Base-by-base conservation (phyloP, 2,329 filamentous ascomycete species). In the Fusarium chaquense region DNA sequence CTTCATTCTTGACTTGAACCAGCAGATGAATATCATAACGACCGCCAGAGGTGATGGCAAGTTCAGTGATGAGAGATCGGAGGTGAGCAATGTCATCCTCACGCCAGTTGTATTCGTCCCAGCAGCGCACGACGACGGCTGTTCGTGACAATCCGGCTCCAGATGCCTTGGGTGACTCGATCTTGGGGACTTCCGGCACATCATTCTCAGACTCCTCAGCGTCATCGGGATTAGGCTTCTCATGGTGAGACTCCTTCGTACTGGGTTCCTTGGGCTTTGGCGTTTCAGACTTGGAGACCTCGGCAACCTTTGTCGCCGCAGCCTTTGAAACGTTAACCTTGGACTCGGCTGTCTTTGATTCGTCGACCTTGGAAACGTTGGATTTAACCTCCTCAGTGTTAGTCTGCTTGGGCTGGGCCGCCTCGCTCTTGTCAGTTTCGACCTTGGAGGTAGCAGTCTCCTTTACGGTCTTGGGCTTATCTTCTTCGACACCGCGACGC, bases 11-110 rank as follows among this genome's bases (percentile, higher is more conserved):
- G 73, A 97, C 90, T 78, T 97, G 93, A 11, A 97, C 89, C 3
- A 97, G 86, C 22, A 97, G 86, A 76, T 97, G 92, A 5, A 97
- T 88, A 71, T 96, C 92, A 78, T 97, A 97, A 73, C 95, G 91
- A 35, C 91, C 93, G 26, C 93, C 93, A 7, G 93, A 94, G 53
- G 91, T 90, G 58, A 97, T 83, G 2, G 90, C 87, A 13, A 97
- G 83, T 78, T 98, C 94, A 24, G 90, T 88, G 75, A 98, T 93
- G 80, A 97, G 88, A 33, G 94, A 91, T 32, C 94, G 90, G 36
- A 98, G 80, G 74, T 93, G 93, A 78, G 94, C 88, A 50, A 95
- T 85, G 75, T 96, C 93, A 74, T 97, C 92, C 43, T 91, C 87
- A 12, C 89, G 89, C 84, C 93, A 98, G 11, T 88, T 74, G 71